A percentile compares a stretch with the other conserved stretches of the same genome.
Conservation (phyloP, 1,284 basidiomycete species). For the Cystobasidium sp. region DNA sequence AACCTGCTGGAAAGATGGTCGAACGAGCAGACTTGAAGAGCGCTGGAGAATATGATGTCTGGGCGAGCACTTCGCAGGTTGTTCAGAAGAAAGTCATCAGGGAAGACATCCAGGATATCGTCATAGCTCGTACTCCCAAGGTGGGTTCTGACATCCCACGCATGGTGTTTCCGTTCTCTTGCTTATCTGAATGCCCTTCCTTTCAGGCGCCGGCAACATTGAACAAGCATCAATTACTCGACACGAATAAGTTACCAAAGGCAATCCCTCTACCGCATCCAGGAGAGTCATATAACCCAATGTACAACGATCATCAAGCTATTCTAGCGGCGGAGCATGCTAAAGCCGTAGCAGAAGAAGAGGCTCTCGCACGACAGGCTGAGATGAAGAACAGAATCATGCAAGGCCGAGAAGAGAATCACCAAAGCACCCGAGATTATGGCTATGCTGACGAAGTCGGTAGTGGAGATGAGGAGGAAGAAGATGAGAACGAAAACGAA, state of each 20-base stretch:
- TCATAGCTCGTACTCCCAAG: slow-evolving; percentile 11
- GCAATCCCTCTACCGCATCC: slow-evolving; percentile 77
- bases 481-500: slow-evolving; percentile 49
- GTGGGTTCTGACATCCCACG: neutral
- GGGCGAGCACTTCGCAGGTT: slow-evolving; percentile 33
- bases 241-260: slow-evolving; percentile 55
- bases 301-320: slow-evolving; percentile 72
- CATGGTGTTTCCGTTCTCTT: neutral
- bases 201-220: slow-evolving; percentile 40
- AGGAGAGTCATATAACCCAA: slow-evolving; percentile 93
- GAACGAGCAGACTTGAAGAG: slow-evolving; percentile 56
- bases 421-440: slow-evolving; percentile 57
- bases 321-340: slow-evolving; percentile 69
- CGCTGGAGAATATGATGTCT: slow-evolving; percentile 36
- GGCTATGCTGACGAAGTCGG: slow-evolving; percentile 57
- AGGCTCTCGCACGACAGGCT: slow-evolving; percentile 67
- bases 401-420: slow-evolving; percentile 58
- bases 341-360: slow-evolving; percentile 58
- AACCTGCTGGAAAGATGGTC: slow-evolving; percentile 67
- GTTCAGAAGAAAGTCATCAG: neutral
- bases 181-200: neutral
- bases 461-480: slow-evolving; percentile 54
- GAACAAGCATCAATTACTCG: slow-evolving; percentile 48
- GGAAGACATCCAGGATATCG: slow-evolving; percentile 28
- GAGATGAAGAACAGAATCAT: slow-evolving; percentile 65